Conservation (phyloP, 2,329 filamentous ascomycete genomes). For the Arachnopeziza araneosa region DNA sequence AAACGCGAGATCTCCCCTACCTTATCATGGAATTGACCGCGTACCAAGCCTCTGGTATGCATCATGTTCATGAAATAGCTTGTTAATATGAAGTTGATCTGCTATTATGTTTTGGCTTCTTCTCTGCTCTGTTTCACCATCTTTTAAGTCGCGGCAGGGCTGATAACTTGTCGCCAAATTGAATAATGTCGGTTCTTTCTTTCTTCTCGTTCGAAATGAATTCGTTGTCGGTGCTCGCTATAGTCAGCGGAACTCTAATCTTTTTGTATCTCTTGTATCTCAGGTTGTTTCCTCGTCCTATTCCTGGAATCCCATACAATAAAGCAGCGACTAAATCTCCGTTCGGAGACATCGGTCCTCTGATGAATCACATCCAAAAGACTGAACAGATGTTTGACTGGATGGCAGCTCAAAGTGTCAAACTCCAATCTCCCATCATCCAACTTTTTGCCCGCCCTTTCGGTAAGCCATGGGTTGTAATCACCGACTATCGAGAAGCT, state of each 20-base stretch:
- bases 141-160: too few species aligned
- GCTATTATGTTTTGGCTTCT: too few species aligned
- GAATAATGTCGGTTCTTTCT: not conserved
- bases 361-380: conserved; percentile 2
- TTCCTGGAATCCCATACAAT: conserved; percentile 17
- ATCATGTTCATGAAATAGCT: too few species aligned
- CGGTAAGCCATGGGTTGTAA: conserved; percentile 17
- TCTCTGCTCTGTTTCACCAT: too few species aligned
- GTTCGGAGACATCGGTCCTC: conserved; percentile 7
- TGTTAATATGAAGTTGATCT: too few species aligned
- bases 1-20: too few species aligned
- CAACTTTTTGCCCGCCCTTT: conserved; percentile 25
- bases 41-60: too few species aligned
- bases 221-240: not conserved
- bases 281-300: conserved; percentile 7
- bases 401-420: conserved; percentile 6
- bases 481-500: conserved; percentile 26
- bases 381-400: conserved; percentile 6
- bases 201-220: not conserved
- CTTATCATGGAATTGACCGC: too few species aligned
- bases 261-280: conserved; percentile 2
- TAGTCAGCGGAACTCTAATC: not conserved
- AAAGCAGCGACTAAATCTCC: conserved; percentile 1
- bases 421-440: conserved; percentile 18
- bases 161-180: too few species aligned